phyloP scores from a whole-genome alignment of 495 filamentous ascomycete species.

The Extremus antarcticus region DNA sequence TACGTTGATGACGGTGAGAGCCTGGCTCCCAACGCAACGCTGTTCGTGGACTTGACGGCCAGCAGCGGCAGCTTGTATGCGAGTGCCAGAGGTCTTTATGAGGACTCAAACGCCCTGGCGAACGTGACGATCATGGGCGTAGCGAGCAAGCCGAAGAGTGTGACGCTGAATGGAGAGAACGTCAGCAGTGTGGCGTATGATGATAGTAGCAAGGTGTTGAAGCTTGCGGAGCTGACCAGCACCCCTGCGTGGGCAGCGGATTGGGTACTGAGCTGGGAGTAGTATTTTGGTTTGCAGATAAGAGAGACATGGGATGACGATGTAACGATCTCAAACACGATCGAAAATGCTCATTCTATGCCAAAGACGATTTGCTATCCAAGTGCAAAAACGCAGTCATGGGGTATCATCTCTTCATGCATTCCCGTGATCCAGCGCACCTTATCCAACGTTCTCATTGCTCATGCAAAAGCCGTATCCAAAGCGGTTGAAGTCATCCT shows the following conservation, averaged over 20 bases:
- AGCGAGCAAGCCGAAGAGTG: slow-evolving; percentile 8
- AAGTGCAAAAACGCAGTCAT: too few relatives aligned
- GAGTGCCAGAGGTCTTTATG: slow-evolving; percentile 15
- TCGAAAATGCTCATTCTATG: too few relatives aligned
- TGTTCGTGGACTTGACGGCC: slow-evolving; percentile 21
- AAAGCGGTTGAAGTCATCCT: too few relatives aligned
- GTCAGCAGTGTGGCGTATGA: slow-evolving; percentile 17
- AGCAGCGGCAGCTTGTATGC: slow-evolving; percentile 17
- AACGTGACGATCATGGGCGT: slow-evolving; percentile 25
- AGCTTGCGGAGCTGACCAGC: slow-evolving; percentile 19
- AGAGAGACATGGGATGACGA: too few relatives aligned
- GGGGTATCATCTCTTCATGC: too few relatives aligned
- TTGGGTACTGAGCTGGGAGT: slow-evolving; percentile 21
- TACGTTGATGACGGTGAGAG: slow-evolving; percentile 26
- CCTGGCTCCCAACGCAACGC: slow-evolving; percentile 39
- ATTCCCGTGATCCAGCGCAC: too few relatives aligned
- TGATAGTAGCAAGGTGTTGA: slow-evolving; percentile 17
- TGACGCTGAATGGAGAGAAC: slow-evolving; percentile 20
- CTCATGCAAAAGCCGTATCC: too few relatives aligned
- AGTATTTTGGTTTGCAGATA: too few relatives aligned
- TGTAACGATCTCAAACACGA: too few relatives aligned
- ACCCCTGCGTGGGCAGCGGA: slow-evolving; percentile 21
- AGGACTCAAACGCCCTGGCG: slow-evolving; percentile 21
- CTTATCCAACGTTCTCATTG: too few relatives aligned
- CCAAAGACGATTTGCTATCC: too few relatives aligned